Percentiles rank a stretch among this genome's conserved stretches.
phyloP scores from a whole-genome alignment of 192 early-diverging fungal genomes.

The Entomortierella chlamydospora region DNA sequence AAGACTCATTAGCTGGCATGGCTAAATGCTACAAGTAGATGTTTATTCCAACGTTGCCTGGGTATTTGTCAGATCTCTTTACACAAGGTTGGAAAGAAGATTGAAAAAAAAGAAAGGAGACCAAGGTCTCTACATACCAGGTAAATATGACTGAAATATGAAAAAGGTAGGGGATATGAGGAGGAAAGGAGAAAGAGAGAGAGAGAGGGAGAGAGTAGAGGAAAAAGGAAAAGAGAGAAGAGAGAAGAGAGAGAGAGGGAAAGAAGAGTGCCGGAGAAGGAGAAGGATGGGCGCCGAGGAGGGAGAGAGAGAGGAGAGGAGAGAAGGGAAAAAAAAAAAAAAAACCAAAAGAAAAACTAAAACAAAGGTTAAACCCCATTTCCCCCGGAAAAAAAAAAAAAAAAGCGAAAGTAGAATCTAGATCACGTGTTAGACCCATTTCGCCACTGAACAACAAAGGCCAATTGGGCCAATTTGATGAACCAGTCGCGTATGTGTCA shows the following conservation, averaged over 20 bases:
- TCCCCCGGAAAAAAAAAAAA: not conserved
- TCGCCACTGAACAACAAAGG: too few relatives aligned
- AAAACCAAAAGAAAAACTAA: not conserved
- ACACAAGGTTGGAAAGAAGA: not conserved
- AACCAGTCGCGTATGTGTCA: too few relatives aligned
- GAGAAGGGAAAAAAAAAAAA: not conserved
- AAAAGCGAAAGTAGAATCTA: not conserved
- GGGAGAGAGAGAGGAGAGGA: not conserved
- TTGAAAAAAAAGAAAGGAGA: slow-evolving; percentile 1
- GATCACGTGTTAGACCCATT: too few relatives aligned
- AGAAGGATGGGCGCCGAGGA: not conserved
- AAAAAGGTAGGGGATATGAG: not conserved
- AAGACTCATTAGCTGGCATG: too few relatives aligned
- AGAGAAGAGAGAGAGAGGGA: slow-evolving; percentile 1
- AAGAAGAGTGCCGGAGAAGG: slow-evolving; percentile 1
- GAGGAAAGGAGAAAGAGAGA: not conserved
- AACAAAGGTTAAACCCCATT: too few relatives aligned
- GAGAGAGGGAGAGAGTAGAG: slow-evolving; percentile 1
- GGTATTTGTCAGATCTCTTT: too few relatives aligned
- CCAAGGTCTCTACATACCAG: too few relatives aligned
- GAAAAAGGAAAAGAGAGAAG: not conserved
- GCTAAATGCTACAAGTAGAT: too few relatives aligned
- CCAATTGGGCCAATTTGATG: too few relatives aligned
- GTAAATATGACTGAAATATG: too few relatives aligned
- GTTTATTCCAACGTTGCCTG: too few relatives aligned